Percentiles rank a stretch among this genome's conserved stretches.
Conservation (phyloP, 345 rosid genomes). For the Mercurialis annua region DNA sequence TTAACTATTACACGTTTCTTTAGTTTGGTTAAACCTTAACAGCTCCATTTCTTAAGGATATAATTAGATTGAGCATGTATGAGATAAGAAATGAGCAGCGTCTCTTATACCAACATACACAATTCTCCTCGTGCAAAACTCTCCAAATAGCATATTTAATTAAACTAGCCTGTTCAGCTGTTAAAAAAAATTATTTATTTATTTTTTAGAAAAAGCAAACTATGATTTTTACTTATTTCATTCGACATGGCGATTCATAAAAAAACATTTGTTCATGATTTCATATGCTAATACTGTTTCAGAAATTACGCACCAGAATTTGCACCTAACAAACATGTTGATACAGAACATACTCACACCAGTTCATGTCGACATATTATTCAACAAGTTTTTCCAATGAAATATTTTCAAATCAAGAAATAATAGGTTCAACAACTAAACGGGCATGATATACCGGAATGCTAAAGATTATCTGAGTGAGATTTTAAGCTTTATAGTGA, state of each 20-base stretch:
- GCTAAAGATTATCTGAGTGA: neutral
- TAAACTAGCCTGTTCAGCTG: neutral
- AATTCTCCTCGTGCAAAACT: neutral
- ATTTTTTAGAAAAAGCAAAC: neutral
- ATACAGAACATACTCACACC: neutral
- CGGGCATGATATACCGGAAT: neutral
- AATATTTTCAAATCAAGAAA: neutral
- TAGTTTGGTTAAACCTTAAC: neutral
- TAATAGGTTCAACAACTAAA: neutral
- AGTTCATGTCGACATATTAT: neutral
- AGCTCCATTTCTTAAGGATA: neutral
- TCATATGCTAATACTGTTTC: neutral
- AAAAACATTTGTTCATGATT: neutral
- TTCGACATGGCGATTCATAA: neutral
- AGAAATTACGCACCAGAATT: neutral
- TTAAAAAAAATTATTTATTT: neutral
- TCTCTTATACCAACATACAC: neutral
- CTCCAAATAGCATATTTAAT: neutral
- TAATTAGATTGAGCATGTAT: neutral
- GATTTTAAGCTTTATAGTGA: constrained; percentile 1
- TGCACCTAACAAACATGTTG: neutral
- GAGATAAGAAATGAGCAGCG: neutral
- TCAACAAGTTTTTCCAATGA: neutral
- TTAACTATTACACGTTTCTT: neutral
- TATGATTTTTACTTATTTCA: neutral